Evolutionary conservation across 2,329 filamentous ascomycete species (phyloP).

Genomic region (Penicillium sp.): DNA sequence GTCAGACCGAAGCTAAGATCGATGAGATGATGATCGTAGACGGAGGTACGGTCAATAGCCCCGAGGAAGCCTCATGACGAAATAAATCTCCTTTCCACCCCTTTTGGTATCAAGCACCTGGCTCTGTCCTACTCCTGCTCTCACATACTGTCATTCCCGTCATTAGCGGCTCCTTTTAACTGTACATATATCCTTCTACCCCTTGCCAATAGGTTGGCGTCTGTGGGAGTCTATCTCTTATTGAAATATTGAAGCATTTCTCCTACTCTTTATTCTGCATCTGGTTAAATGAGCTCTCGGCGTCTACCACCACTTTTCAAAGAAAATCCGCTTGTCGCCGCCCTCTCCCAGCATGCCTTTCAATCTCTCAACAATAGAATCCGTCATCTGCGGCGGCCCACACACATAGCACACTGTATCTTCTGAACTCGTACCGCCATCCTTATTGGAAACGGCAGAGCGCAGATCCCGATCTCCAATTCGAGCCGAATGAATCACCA

Average conservation of each 20-base stretch:
- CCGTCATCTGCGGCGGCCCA: conserved; percentile 69
- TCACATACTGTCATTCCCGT: conserved; percentile 18
- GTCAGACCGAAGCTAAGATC: conserved; percentile 53
- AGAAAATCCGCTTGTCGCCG: conserved; percentile 52
- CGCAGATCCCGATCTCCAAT: conserved; percentile 40
- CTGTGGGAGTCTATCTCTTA: conserved; percentile 15
- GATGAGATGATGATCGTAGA: conserved; percentile 65
- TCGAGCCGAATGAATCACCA: conserved; percentile 33
- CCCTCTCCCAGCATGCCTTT: conserved; percentile 44
- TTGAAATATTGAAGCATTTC: conserved; percentile 20
- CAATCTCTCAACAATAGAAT: conserved; percentile 57
- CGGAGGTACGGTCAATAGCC: conserved; percentile 53
- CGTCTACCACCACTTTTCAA: conserved; percentile 66
- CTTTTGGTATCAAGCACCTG: background rate
- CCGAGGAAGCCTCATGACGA: conserved; percentile 15
- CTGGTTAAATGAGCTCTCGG: background rate
- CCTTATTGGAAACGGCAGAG: conserved; percentile 31
- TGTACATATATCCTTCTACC: conserved; percentile 24
- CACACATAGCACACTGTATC: conserved; percentile 65
- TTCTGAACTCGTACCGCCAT: conserved; percentile 26
- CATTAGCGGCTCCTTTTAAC: conserved; percentile 6
- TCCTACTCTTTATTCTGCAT: background rate
- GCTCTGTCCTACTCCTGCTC: conserved; percentile 10
- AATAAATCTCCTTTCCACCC: background rate
- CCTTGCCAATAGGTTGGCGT: conserved; percentile 26